Evolutionary conservation across 2,329 filamentous ascomycete species (phyloP).

Genomic region (Hymenoscyphus fraxineus): DNA sequence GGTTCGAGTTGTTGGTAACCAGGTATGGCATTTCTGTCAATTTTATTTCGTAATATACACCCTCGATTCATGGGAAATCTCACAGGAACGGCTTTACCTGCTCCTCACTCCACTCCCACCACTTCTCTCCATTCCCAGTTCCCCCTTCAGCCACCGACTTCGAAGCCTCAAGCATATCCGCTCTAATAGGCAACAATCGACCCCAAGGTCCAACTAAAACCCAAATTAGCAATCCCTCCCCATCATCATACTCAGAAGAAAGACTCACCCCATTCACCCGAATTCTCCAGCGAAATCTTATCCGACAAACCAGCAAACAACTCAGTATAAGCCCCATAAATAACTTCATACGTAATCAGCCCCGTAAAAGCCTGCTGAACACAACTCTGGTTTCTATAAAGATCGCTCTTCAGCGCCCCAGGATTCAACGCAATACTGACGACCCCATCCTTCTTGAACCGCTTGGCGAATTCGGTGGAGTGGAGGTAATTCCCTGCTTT

Average conservation of each 20-base stretch:
- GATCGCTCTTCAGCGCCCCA: constrained; percentile 18
- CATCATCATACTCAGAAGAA: too few relatives aligned
- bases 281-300: constrained; percentile 18
- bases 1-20: not conserved
- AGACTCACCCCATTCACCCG: constrained; percentile 19
- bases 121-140: constrained; percentile 36
- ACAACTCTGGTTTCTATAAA: constrained; percentile 4
- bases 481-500: constrained; percentile 20
- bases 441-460: constrained; percentile 19
- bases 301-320: constrained; percentile 21
- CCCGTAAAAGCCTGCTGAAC: not conserved
- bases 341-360: constrained; percentile 3
- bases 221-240: not conserved
- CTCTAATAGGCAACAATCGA: constrained; percentile 32
- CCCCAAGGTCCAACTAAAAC: constrained; percentile 45
- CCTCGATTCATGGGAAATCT: not conserved
- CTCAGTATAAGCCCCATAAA: constrained; percentile 20
- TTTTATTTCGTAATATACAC: not conserved
- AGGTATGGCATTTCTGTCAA: not conserved
- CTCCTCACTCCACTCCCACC: constrained; percentile 44
- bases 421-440: constrained; percentile 21
- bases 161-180: constrained; percentile 34
- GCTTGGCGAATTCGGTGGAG: constrained; percentile 17
- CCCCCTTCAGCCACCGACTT: constrained; percentile 37
- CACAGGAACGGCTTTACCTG: constrained; percentile 35